Conservation (phyloP, 108 stramenopile genomes). For the Skeletonema potamos region DNA sequence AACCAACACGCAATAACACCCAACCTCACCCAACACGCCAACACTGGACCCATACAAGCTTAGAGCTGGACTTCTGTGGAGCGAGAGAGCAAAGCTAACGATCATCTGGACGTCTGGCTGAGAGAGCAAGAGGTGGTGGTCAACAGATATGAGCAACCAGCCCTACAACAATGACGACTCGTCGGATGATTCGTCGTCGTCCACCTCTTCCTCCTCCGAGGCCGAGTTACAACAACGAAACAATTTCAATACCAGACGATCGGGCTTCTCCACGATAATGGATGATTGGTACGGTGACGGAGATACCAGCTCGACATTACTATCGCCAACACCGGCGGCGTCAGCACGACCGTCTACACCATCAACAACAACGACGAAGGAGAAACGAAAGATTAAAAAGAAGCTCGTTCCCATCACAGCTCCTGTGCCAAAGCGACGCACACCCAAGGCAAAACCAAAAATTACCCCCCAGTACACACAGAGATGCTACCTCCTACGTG, state of each 20-base stretch:
- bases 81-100: no score
- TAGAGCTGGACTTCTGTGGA: no score
- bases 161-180: neutral
- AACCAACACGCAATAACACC: no score
- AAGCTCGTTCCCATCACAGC: neutral
- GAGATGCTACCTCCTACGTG: constrained; percentile 23
- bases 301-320: neutral
- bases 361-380: neutral
- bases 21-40: no score
- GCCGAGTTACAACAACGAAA: neutral
- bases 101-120: no score
- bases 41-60: no score
- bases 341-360: neutral
- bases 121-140: no score
- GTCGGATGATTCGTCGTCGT: neutral
- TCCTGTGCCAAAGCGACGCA: neutral
- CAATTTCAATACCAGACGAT: neutral
- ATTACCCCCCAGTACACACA: neutral
- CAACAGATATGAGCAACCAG: no score
- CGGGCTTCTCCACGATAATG: neutral
- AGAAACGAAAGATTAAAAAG: neutral
- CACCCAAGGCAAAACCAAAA: no score
- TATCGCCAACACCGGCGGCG: neutral
- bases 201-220: neutral
- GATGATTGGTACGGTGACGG: neutral